Conservation (phyloP, 805 yeast genomes). For the Lachancea kluyveri region DNA sequence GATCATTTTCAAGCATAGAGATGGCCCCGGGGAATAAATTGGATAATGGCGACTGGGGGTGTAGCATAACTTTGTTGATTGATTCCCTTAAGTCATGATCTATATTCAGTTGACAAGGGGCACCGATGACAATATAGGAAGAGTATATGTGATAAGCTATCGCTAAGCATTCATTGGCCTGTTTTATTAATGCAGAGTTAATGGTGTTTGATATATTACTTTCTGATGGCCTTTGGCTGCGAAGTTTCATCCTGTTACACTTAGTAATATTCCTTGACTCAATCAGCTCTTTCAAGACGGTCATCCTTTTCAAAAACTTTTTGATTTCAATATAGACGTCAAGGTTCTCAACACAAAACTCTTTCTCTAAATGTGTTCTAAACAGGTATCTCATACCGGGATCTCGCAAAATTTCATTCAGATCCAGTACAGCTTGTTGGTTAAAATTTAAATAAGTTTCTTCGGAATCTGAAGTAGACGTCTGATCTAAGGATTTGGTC, state of each 20-base stretch:
- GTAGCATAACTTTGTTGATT: constrained; percentile 36
- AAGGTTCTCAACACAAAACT: constrained; percentile 69
- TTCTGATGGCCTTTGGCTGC: constrained; percentile 11
- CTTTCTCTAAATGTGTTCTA: constrained; percentile 55
- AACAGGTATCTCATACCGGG: constrained; percentile 73
- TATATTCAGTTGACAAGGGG: constrained; percentile 68
- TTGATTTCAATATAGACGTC: constrained; percentile 60
- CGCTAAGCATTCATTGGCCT: constrained; percentile 52
- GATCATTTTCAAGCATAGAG: too few species aligned
- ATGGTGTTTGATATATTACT: constrained; percentile 27
- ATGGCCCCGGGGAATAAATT: too few species aligned
- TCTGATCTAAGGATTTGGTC: too few species aligned
- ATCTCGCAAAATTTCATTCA: constrained; percentile 49
- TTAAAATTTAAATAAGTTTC: not conserved
- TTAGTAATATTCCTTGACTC: constrained; percentile 18
- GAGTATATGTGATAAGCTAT: constrained; percentile 60
- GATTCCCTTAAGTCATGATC: constrained; percentile 45
- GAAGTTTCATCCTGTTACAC: constrained; percentile 7
- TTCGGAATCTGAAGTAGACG: not conserved
- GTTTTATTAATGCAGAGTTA: constrained; percentile 35
- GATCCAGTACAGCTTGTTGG: constrained; percentile 7
- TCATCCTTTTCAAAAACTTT: constrained; percentile 43
- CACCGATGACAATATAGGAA: constrained; percentile 55
- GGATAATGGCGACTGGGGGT: constrained; percentile 36
- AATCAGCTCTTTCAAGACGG: constrained; percentile 36